Conservation (phyloP, 2,329 filamentous ascomycete genomes). For the Calonectria pteridis region DNA sequence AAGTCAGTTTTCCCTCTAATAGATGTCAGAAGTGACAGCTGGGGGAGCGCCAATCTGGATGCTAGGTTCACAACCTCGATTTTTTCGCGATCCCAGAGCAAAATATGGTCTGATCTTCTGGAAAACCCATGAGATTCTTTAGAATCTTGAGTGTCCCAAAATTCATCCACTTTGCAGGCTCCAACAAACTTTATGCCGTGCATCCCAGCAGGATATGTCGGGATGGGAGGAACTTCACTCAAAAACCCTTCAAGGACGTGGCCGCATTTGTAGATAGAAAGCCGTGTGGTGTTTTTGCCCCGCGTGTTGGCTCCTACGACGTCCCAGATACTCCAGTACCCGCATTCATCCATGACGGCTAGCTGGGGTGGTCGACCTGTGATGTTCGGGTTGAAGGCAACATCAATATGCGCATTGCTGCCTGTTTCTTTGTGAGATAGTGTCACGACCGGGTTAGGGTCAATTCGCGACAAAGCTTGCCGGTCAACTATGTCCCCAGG, state of each 20-base stretch:
- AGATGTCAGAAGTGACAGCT: constrained; percentile 43
- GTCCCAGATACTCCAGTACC: constrained; percentile 78
- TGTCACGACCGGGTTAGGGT: constrained; percentile 65
- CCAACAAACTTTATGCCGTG: constrained; percentile 61
- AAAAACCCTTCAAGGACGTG: constrained; percentile 57
- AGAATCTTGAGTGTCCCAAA: constrained; percentile 30
- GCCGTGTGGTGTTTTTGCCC: constrained; percentile 49
- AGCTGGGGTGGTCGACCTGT: constrained; percentile 68
- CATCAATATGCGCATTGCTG: constrained; percentile 69
- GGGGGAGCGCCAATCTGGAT: constrained; percentile 45
- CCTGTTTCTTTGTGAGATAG: constrained; percentile 67
- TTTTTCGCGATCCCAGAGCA: constrained; percentile 53
- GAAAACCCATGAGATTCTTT: constrained; percentile 20
- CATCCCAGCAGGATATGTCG: constrained; percentile 49
- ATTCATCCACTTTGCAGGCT: constrained; percentile 34
- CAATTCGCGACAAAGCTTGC: constrained; percentile 63
- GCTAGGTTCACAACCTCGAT: constrained; percentile 54
- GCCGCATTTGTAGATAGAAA: constrained; percentile 55
- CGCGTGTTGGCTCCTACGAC: constrained; percentile 55
- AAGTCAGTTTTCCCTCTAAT: constrained; percentile 46
- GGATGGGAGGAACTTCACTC: constrained; percentile 46
- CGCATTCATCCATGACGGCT: constrained; percentile 73
- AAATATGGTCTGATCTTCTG: constrained; percentile 41
- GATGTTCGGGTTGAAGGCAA: constrained; percentile 71
- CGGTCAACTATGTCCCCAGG: constrained; percentile 15